Base-by-base conservation (phyloP, 2,329 filamentous ascomycete genomes). In the Epichloe glyceriae region DNA sequence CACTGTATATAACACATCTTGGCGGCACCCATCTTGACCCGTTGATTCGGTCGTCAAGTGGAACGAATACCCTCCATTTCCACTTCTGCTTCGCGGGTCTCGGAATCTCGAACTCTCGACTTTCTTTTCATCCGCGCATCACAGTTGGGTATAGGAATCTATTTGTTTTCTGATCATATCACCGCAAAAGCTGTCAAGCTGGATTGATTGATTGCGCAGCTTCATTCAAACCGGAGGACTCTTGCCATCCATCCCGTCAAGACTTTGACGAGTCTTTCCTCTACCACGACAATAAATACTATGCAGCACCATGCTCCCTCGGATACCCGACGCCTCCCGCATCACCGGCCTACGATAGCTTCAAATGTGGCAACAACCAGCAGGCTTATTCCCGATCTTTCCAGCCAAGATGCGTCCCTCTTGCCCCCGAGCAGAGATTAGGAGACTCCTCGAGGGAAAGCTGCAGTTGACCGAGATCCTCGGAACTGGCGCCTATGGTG, bases 401-500 rank as follows among this genome's bases (percentile, higher is more conserved):
- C 57, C 70, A 68, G 54, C 62, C 71, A 47, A 70, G 70, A 59
- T 79, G 70, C 61, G 69, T 76, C 50, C 82, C 80, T 55, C 72
- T 78, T 60, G 70, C 80, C 51, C 88, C 90, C 41, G 87, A 95
- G 76, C 87, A 90, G 64, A 83, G 89, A 63, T 71, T 97, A 74
- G 90, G 67, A 81, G 83, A 59, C 76, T 91, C 59, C 78, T 97
- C 57, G 87, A 87, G 60, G 85, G 85, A 64, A 83, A 86, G 65
- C 78, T 96, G 59, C 84, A 91, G 71, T 74, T 97, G 62, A 88
- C 83, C 56, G 80, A 82, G 55, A 87, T 97, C 60, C 78, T 97
- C 55, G 93, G 93, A 57, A 87, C 91, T 47, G 93, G 93, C 60
- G 93, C 93, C 52, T 98, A 98, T 69, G 93, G 93, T 57, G 90